These are phyloP conservation scores for Scedosporium boydii DNA, from an alignment of 2,329 filamentous ascomycete species.

Conservation along the genomic window DNA sequence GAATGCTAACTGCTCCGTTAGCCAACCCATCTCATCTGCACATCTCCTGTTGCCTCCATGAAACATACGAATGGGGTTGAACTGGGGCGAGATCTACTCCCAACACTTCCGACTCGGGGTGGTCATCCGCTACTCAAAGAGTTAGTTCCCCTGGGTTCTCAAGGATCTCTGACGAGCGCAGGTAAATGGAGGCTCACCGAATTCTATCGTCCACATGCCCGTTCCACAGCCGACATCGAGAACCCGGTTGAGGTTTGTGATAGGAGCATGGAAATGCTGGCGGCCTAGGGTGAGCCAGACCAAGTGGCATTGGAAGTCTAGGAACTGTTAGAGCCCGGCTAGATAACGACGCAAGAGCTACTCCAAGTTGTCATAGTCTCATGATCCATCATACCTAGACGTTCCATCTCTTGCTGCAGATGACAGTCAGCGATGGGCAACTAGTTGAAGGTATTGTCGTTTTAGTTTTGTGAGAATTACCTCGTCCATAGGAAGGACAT, in stretches of 20 bases:
- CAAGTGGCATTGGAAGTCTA: conserved; percentile 3
- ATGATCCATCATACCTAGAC: background rate
- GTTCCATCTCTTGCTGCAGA: conserved; percentile 1
- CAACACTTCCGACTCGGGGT: conserved; percentile 17
- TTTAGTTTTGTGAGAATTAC: background rate
- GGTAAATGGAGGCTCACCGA: background rate
- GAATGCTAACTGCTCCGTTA: conserved; percentile 21
- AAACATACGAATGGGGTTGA: conserved; percentile 23
- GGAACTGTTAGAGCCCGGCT: background rate
- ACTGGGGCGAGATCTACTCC: conserved; percentile 32
- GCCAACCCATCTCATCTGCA: too few relatives aligned
- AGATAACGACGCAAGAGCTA: too few relatives aligned
- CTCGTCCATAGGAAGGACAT: conserved; percentile 4
- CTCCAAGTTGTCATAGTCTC: background rate
- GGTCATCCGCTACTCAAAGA: background rate
- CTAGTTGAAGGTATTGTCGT: background rate
- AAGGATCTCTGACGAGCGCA: too few relatives aligned
- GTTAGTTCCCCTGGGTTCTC: background rate
- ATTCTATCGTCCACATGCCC: conserved; percentile 32
- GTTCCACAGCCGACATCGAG: conserved; percentile 42
- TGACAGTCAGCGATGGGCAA: too few relatives aligned
- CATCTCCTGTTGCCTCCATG: conserved; percentile 4
- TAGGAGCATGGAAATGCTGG: conserved; percentile 8
- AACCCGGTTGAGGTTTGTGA: conserved; percentile 12
- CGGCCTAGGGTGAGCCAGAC: conserved; percentile 11